Conservation (phyloP, 768 basidiomycete genomes). For the Stropharia rugosoannulata region DNA sequence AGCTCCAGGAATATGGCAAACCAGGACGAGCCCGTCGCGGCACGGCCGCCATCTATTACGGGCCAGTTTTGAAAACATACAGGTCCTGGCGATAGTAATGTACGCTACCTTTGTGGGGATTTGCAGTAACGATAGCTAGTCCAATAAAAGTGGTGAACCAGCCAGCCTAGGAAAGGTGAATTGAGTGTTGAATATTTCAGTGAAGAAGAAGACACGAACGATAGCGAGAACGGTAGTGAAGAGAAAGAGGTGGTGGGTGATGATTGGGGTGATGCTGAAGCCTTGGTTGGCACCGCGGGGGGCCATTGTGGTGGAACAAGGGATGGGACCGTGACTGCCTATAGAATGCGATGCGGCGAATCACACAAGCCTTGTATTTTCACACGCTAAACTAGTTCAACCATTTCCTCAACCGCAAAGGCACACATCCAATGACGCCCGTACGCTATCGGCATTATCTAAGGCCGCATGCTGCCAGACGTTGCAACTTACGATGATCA, state of each 20-base stretch:
- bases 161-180: slow-evolving; percentile 45
- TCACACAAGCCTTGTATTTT: slow-evolving; percentile 20
- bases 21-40: slow-evolving; percentile 66
- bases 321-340: neutral
- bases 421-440: neutral
- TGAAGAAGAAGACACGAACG: slow-evolving; percentile 43
- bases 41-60: slow-evolving; percentile 35
- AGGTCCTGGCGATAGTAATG: neutral
- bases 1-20: slow-evolving; percentile 82
- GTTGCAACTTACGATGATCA: neutral
- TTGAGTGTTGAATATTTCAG: neutral
- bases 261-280: slow-evolving; percentile 86
- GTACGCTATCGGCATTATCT: too few relatives aligned
- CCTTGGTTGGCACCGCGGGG: slow-evolving; percentile 55
- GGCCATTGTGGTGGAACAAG: slow-evolving; percentile 37
- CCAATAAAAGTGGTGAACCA: slow-evolving; percentile 82
- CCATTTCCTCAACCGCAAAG: neutral
- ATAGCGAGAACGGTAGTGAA: slow-evolving; percentile 82
- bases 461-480: neutral
- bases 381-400: slow-evolving; percentile 18
- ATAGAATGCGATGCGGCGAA: slow-evolving; percentile 10
- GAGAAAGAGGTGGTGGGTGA: slow-evolving; percentile 90
- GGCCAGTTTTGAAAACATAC: slow-evolving; percentile 1
- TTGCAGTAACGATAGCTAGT: slow-evolving; percentile 63
- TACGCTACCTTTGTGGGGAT: slow-evolving; percentile 34